Conservation (phyloP, 768 basidiomycete species). For the Amanita rubescens region DNA sequence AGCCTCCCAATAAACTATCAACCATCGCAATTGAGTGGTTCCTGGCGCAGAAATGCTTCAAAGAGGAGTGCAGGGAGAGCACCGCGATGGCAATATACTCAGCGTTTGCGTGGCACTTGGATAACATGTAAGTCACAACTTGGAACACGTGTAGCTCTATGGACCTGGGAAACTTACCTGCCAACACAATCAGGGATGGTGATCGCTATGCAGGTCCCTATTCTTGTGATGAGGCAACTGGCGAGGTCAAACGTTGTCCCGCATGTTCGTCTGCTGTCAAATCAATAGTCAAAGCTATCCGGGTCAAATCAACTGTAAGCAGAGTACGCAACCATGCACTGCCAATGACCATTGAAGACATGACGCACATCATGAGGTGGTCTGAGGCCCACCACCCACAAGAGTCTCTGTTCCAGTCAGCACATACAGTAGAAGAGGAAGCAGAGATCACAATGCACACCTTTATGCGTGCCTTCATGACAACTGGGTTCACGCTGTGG, state of each 20-base stretch:
- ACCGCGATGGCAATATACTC: constrained; percentile 20
- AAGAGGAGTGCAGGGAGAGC: constrained; percentile 11
- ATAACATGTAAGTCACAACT: constrained; percentile 18
- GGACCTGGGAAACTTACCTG: constrained; percentile 4
- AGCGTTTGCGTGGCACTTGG: constrained; percentile 22
- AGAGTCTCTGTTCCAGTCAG: not conserved
- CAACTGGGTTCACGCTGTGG: constrained; percentile 2
- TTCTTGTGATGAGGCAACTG: not conserved
- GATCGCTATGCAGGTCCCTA: not conserved
- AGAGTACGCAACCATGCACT: constrained; percentile 21
- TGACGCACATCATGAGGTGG: constrained; percentile 19
- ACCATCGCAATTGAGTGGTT: constrained; percentile 19
- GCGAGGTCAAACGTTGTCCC: not conserved
- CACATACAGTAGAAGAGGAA: not conserved
- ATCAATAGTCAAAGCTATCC: not conserved
- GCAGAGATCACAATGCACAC: constrained; percentile 18
- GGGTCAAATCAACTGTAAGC: not conserved
- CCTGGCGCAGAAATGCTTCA: constrained; percentile 24
- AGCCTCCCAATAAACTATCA: constrained; percentile 20
- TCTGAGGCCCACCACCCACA: constrained; percentile 15
- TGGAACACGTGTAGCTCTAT: too few species aligned
- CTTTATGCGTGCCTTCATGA: constrained; percentile 22
- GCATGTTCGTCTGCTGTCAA: not conserved
- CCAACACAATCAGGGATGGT: not conserved
- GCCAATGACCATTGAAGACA: constrained; percentile 25